A percentile compares a stretch with the other conserved stretches of the same genome.
Conservation (phyloP, 2,329 filamentous ascomycete genomes). For the Neurospora sp. region DNA sequence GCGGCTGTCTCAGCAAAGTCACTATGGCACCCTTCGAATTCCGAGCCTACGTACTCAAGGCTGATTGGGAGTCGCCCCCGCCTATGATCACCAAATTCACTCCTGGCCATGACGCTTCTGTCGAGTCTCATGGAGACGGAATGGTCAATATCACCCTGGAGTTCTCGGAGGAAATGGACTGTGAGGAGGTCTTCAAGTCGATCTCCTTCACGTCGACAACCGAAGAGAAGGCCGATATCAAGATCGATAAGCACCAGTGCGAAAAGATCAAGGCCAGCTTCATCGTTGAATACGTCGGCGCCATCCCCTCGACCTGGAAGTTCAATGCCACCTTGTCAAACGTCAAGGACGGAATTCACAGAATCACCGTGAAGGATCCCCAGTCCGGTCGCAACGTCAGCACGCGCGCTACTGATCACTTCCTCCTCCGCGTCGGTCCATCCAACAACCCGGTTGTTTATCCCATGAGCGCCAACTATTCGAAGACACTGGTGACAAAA, state of each 20-base stretch:
- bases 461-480: constrained; percentile 45
- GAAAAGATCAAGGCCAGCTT: constrained; percentile 24
- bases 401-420: constrained; percentile 39
- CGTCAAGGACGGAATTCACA: constrained; percentile 51
- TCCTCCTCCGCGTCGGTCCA: constrained; percentile 49
- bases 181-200: constrained; percentile 36
- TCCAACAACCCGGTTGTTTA: constrained; percentile 49
- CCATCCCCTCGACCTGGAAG: constrained; percentile 41
- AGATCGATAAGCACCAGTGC: constrained; percentile 39
- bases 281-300: constrained; percentile 33
- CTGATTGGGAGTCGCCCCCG: constrained; percentile 36
- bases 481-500: constrained; percentile 35
- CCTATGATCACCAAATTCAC: constrained; percentile 49
- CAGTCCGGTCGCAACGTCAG: constrained; percentile 19
- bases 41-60: constrained; percentile 46
- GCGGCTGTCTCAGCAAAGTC: constrained; percentile 44
- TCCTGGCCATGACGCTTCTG: constrained; percentile 49
- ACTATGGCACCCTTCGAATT: constrained; percentile 46
- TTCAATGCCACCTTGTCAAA: constrained; percentile 42
- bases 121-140: constrained; percentile 30
- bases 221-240: constrained; percentile 31
- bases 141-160: constrained; percentile 36
- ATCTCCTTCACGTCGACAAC: constrained; percentile 46
- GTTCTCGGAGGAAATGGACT: constrained; percentile 52
- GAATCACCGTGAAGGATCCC: constrained; percentile 45